These are phyloP conservation scores for Saturnispora saitoi DNA, from an alignment of 805 yeast species.

Conservation along the genomic window DNA sequence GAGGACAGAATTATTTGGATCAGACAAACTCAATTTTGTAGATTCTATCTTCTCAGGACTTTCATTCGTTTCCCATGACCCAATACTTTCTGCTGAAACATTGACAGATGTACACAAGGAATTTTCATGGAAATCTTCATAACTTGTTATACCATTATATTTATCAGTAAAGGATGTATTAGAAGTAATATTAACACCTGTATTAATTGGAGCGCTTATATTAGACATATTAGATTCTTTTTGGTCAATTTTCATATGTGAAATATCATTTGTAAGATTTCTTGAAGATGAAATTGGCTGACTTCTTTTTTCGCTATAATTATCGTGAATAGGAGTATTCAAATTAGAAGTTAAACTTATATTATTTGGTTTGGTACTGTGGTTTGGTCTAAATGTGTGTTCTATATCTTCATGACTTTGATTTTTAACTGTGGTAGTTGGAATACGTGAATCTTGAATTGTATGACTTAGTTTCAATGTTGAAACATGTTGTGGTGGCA, in stretches of 20 bases:
- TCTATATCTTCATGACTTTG: neutral
- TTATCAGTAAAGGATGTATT: neutral
- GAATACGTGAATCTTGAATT: neutral
- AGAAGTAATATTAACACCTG: neutral
- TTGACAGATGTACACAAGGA: neutral
- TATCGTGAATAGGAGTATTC: neutral
- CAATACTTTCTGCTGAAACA: neutral
- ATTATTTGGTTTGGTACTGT: neutral
- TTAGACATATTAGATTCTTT: neutral
- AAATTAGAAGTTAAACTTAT: neutral
- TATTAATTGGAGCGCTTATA: neutral
- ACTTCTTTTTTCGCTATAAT: neutral
- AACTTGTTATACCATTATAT: neutral
- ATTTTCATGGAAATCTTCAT: neutral
- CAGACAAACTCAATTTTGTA: neutral
- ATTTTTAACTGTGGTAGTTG: neutral
- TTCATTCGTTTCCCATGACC: constrained; percentile 1
- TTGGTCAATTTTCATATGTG: neutral
- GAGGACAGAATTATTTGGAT: neutral
- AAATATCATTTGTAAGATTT: neutral
- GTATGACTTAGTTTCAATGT: neutral
- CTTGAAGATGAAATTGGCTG: neutral
- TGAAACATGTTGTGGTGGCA: constrained; percentile 17
- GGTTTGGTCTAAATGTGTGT: neutral
- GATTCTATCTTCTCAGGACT: neutral